phyloP scores from a whole-genome alignment of 2,329 filamentous ascomycete genomes.

The Epichloe glyceriae region DNA sequence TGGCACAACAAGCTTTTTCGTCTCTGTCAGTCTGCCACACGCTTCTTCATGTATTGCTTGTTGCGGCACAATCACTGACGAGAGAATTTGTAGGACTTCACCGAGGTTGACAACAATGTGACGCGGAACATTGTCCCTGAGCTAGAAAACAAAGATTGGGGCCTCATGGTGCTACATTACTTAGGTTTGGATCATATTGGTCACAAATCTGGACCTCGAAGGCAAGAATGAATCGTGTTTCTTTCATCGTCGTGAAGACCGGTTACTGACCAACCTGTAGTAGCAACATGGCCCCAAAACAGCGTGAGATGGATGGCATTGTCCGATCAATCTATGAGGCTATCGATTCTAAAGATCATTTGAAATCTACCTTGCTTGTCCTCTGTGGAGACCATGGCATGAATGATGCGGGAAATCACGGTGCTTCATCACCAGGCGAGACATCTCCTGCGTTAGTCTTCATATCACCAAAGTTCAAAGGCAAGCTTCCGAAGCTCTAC shows the following conservation, averaged over 20 bases:
- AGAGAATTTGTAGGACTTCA: constrained; percentile 59
- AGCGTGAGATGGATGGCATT: constrained; percentile 83
- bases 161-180: constrained; percentile 88
- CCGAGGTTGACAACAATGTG: constrained; percentile 94
- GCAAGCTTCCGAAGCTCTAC: constrained; percentile 29
- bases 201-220: constrained; percentile 82
- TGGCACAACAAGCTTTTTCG: constrained; percentile 95
- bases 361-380: constrained; percentile 68
- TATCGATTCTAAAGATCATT: constrained; percentile 56
- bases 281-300: constrained; percentile 84
- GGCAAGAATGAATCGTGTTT: constrained; percentile 30
- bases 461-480: constrained; percentile 67
- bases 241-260: neutral
- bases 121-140: constrained; percentile 77
- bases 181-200: constrained; percentile 94
- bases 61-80: neutral
- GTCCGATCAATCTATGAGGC: constrained; percentile 64
- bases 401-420: constrained; percentile 97
- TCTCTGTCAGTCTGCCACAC: constrained; percentile 57
- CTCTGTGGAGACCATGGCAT: constrained; percentile 96
- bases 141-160: constrained; percentile 70
- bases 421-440: constrained; percentile 84
- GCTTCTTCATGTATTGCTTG: neutral
- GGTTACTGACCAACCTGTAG: constrained; percentile 27
- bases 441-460: constrained; percentile 89